These are phyloP conservation scores for Daldinia decipiens DNA, from an alignment of 495 filamentous ascomycete genomes.

Conservation along the genomic window DNA sequence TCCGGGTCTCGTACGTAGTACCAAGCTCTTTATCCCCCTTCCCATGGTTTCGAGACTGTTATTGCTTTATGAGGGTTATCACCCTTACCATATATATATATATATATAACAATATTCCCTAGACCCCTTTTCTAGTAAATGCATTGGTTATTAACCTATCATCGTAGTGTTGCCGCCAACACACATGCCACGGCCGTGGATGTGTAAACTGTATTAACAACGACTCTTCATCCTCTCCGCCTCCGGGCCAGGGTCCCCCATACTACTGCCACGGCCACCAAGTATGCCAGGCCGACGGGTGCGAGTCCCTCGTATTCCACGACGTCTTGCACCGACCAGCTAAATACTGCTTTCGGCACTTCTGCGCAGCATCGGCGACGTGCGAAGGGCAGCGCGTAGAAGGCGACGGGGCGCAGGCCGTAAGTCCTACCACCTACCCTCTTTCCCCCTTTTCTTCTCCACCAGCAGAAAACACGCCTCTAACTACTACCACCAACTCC, in stretches of 20 bases:
- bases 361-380: slow-evolving; percentile 19
- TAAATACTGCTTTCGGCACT: slow-evolving; percentile 33
- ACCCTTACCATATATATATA: not conserved
- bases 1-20: slow-evolving; percentile 8
- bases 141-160: not conserved
- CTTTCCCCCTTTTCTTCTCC: not conserved
- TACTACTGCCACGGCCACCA: slow-evolving; percentile 29
- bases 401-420: slow-evolving; percentile 13
- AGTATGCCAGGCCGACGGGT: slow-evolving; percentile 19
- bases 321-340: slow-evolving; percentile 24
- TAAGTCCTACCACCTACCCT: not conserved
- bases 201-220: slow-evolving; percentile 20
- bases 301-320: slow-evolving; percentile 23
- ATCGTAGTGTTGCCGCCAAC: slow-evolving; percentile 16
- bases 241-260: not conserved
- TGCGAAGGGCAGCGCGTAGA: slow-evolving; percentile 27
- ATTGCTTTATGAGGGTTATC: not conserved
- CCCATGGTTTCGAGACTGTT: no score
- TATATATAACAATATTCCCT: not conserved
- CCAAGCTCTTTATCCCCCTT: not conserved
- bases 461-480: no score
- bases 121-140: not conserved
- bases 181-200: slow-evolving; percentile 25
- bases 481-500: no score
- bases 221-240: not conserved